A percentile compares a stretch with the other conserved stretches of the same genome.
Conservation (phyloP, 805 yeast genomes). For the Saccharomycopsis sp. region DNA sequence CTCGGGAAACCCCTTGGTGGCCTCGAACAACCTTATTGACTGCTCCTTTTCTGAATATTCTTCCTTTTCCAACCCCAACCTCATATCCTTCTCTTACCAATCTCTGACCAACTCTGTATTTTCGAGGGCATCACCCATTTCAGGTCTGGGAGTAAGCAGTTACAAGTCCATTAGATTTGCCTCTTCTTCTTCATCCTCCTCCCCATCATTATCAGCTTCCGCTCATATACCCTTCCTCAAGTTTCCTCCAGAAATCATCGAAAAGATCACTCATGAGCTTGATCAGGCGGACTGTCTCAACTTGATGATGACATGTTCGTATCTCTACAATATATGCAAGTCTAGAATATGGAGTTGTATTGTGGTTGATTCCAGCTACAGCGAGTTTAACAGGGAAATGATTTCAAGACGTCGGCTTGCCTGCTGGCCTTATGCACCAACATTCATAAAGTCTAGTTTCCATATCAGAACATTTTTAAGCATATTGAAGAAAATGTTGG, state of each 20-base stretch:
- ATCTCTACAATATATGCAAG: conserved; percentile 1
- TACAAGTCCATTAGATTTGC: not conserved
- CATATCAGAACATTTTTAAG: conserved; percentile 5
- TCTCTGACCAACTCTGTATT: not conserved
- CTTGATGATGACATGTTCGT: conserved; percentile 6
- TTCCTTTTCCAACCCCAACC: not conserved
- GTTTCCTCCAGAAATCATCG: conserved; percentile 10
- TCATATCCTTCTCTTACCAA: not conserved
- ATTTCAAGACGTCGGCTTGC: not conserved
- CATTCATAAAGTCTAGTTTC: conserved; percentile 14
- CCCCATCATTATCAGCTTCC: conserved; percentile 1
- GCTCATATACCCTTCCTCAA: conserved; percentile 3
- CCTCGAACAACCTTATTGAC: conserved; percentile 2
- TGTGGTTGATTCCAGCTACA: conserved; percentile 9
- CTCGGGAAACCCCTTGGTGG: conserved; percentile 10
- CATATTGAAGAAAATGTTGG: not conserved
- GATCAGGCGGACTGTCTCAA: conserved; percentile 12
- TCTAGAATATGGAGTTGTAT: conserved; percentile 9
- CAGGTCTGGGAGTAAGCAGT: conserved; percentile 1
- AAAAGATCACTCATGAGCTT: not conserved
- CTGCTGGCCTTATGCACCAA: not conserved
- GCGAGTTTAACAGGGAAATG: conserved; percentile 11
- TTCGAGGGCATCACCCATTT: too few relatives aligned
- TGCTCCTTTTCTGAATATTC: conserved; percentile 1
- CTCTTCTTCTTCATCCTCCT: not conserved